A percentile compares a stretch with the other conserved stretches of the same genome.
These are phyloP conservation scores for Kalmanozyma brasiliensis DNA, from an alignment of 1,284 basidiomycete species.

Conservation along the genomic window DNA sequence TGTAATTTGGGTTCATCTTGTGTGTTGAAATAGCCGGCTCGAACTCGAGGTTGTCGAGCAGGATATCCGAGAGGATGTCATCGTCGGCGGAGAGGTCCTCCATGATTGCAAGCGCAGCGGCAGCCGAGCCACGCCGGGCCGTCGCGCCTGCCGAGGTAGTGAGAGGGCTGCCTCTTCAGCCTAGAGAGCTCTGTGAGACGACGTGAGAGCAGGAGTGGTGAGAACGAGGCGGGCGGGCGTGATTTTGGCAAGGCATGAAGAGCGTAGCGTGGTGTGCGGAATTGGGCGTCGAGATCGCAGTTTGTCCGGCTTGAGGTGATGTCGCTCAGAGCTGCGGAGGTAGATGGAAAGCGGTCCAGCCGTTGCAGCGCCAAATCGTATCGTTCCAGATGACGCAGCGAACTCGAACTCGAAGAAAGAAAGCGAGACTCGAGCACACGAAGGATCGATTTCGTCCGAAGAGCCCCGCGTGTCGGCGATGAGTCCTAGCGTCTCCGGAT, in stretches of 20 bases:
- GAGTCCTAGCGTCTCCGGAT: no score
- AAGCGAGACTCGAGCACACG: no score
- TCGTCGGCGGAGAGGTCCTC: slow-evolving; percentile 67
- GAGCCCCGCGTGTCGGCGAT: no score
- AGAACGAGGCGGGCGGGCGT: slow-evolving; percentile 16
- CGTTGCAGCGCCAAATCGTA: no score
- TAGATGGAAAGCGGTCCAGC: not conserved
- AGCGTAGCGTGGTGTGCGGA: slow-evolving; percentile 5
- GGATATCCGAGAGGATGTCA: slow-evolving; percentile 66
- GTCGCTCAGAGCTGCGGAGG: not conserved
- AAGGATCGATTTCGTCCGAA: no score
- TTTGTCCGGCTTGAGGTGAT: no score
- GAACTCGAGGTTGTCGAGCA: slow-evolving; percentile 66
- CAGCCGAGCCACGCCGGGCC: slow-evolving; percentile 35
- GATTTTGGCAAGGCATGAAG: slow-evolving; percentile 37
- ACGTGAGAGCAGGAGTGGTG: not conserved
- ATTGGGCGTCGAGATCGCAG: not conserved
- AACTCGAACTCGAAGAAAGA: no score
- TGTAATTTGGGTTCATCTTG: slow-evolving; percentile 67
- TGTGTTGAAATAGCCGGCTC: slow-evolving; percentile 66
- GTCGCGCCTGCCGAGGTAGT: slow-evolving; percentile 23
- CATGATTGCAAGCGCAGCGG: slow-evolving; percentile 48
- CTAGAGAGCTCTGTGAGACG: slow-evolving; percentile 9
- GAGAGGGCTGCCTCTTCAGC: slow-evolving; percentile 15
- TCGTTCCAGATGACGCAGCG: no score